Evolutionary conservation across 2,329 filamentous ascomycete genomes (phyloP).

Genomic region (Hysterium pulicare): DNA sequence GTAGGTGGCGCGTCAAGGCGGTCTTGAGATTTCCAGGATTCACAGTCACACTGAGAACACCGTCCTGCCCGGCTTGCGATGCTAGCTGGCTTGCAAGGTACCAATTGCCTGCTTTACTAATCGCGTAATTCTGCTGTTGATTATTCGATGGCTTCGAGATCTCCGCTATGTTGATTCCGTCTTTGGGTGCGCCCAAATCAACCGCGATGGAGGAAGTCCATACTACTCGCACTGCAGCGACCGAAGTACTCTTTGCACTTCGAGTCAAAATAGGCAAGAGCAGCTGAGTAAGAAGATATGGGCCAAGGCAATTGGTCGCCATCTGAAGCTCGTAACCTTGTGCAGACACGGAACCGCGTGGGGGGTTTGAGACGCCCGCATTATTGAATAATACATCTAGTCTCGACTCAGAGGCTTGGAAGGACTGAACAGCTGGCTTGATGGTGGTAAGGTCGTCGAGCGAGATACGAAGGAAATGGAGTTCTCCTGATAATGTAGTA

Average conservation of each 20-base stretch:
- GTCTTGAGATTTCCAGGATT: constrained; percentile 18
- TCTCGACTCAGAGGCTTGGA: constrained; percentile 29
- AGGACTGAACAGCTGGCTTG: constrained; percentile 31
- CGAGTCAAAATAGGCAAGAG: constrained; percentile 23
- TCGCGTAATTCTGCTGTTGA: not conserved
- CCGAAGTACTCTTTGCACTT: constrained; percentile 14
- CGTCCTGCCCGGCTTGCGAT: constrained; percentile 1
- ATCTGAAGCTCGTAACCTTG: constrained; percentile 34
- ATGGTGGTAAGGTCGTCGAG: constrained; percentile 39
- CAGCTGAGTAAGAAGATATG: constrained; percentile 30
- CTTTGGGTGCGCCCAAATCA: not conserved
- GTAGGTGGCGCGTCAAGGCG: not conserved
- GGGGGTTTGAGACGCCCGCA: constrained; percentile 19
- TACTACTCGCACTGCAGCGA: constrained; percentile 16
- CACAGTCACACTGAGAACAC: constrained; percentile 10
- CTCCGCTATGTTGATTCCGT: not conserved
- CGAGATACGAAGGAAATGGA: constrained; percentile 15
- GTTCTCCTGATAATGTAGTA: constrained; percentile 26
- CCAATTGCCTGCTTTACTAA: not conserved
- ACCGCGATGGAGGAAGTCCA: constrained; percentile 2
- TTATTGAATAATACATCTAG: constrained; percentile 35
- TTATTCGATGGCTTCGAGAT: not conserved
- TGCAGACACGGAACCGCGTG: constrained; percentile 9
- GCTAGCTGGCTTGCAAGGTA: not conserved
- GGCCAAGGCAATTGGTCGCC: constrained; percentile 32